phyloP scores from a whole-genome alignment of 1,284 basidiomycete species.

The Neonothopanus nambi region DNA sequence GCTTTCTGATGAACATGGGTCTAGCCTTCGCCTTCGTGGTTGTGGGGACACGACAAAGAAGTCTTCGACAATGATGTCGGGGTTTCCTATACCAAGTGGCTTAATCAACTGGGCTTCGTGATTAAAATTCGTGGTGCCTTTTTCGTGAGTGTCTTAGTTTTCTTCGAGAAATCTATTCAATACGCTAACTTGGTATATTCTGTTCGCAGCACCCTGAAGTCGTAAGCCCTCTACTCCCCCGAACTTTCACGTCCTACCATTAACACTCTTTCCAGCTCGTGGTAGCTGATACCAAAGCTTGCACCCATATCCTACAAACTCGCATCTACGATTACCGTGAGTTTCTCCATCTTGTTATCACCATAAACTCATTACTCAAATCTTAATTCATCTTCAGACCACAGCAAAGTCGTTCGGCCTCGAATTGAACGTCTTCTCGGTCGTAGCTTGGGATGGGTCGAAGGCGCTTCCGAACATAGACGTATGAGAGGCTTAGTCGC shows the following conservation, averaged over 20 bases:
- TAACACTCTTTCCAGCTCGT: slow-evolving; percentile 27
- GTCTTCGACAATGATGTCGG: background rate
- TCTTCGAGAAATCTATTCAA: too few species aligned
- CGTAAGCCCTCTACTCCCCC: too few species aligned
- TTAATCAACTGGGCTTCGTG: background rate
- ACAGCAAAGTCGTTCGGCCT: slow-evolving; percentile 30
- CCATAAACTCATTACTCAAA: too few species aligned
- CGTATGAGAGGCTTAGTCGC: slow-evolving; percentile 26
- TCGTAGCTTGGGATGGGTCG: slow-evolving; percentile 31
- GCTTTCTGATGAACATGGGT: background rate
- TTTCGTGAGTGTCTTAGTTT: background rate
- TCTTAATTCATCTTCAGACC: slow-evolving; percentile 22
- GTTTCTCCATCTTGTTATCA: too few species aligned
- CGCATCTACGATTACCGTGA: slow-evolving; percentile 27
- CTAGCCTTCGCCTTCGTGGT: background rate
- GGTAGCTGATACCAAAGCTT: slow-evolving; percentile 25
- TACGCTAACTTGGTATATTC: too few species aligned
- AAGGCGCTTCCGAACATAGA: slow-evolving; percentile 31
- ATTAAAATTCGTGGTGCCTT: background rate
- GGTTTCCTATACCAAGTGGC: background rate
- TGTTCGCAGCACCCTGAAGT: too few species aligned
- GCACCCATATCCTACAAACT: slow-evolving; percentile 27
- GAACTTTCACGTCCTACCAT: too few species aligned
- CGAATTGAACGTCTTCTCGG: slow-evolving; percentile 32
- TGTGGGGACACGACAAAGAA: slow-evolving; percentile 4